Evolutionary conservation across 2,329 filamentous ascomycete species (phyloP), one percentile per base, ranked within the genome.

Genomic region (Penicillium sp.): DNA sequence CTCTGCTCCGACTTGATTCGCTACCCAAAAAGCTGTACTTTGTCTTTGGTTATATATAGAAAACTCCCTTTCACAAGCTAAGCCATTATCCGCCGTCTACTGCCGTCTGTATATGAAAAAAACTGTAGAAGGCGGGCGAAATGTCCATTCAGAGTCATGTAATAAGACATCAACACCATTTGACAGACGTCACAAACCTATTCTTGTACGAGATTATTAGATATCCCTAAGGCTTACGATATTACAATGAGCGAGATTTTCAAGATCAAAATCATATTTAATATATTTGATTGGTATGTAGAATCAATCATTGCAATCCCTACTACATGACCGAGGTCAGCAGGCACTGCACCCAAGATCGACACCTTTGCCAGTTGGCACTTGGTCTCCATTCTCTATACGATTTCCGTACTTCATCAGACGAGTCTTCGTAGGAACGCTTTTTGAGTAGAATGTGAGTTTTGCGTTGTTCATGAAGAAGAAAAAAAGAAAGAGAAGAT

Each of bases 281-380:
- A 15, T 53, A 19, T 33, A 51, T 52, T 35, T 27, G 19, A 38
- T 52, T 33, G 49, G 45, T 29, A 56, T 84, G 81, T 84, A 78
- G 79, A 76, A 75, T 80, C 79, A 79, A 82, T 83, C 81, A 83
- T 83, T 84, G 81, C 81, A 81, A 76, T 82, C 80, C 77, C 81
- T 78, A 71, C 78, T 80, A 83, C 71, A 58, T 71, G 63, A 65
- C 62, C 70, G 59, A 63, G 64, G 74, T 75, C 74, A 72, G 69
- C 71, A 81, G 80, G 75, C 77, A 82, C 80, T 81, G 81, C 81
- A 83, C 81, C 81, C 81, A 83, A 82, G 80, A 83, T 79, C 80
- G 73, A 79, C 76, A 75, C 72, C 70, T 69, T 73, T 67, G 56
- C 50, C 57, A 56, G 60, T 65, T 62, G 56, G 62, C 65, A 73